phyloP scores from a whole-genome alignment of 1,139 yeast species.

The Geotrichum aggregatum region DNA sequence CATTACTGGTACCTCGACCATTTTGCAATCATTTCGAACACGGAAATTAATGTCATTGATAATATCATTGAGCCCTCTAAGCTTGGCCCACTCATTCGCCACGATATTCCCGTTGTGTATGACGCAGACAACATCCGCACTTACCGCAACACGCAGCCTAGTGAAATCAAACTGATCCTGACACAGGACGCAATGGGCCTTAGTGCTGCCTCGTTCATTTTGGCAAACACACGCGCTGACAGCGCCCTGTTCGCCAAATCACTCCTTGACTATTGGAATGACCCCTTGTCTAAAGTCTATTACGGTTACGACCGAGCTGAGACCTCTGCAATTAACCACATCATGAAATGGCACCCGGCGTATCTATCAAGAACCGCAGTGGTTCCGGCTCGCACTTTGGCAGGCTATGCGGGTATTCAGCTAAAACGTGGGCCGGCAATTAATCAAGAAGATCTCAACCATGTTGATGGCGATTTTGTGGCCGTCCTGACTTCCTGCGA shows the following conservation, averaged over 20 bases:
- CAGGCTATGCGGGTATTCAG: slow-evolving; percentile 36
- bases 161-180: slow-evolving; percentile 53
- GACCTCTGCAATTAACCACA: slow-evolving; percentile 68
- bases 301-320: slow-evolving; percentile 53
- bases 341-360: slow-evolving; percentile 90
- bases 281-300: slow-evolving; percentile 63
- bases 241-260: slow-evolving; percentile 48
- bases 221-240: slow-evolving; percentile 51
- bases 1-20: slow-evolving; percentile 78
- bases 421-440: not conserved
- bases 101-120: slow-evolving; percentile 65
- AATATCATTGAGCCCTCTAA: slow-evolving; percentile 52
- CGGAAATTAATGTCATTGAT: slow-evolving; percentile 52
- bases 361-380: slow-evolving; percentile 67
- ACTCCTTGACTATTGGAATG: slow-evolving; percentile 71
- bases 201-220: slow-evolving; percentile 63
- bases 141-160: slow-evolving; percentile 55
- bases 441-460: not conserved
- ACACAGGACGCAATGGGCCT: slow-evolving; percentile 62
- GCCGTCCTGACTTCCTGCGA: slow-evolving; percentile 3
- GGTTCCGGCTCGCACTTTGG: slow-evolving; percentile 58
- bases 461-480: slow-evolving; percentile 4
- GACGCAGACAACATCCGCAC: slow-evolving; percentile 69
- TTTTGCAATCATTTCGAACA: slow-evolving; percentile 62
- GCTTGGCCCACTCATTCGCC: slow-evolving; percentile 55